Percentiles rank a stretch among this genome's conserved stretches.
Conservation (phyloP, 371 early-diverging fungal species). For the Lichtheimia ornata region DNA sequence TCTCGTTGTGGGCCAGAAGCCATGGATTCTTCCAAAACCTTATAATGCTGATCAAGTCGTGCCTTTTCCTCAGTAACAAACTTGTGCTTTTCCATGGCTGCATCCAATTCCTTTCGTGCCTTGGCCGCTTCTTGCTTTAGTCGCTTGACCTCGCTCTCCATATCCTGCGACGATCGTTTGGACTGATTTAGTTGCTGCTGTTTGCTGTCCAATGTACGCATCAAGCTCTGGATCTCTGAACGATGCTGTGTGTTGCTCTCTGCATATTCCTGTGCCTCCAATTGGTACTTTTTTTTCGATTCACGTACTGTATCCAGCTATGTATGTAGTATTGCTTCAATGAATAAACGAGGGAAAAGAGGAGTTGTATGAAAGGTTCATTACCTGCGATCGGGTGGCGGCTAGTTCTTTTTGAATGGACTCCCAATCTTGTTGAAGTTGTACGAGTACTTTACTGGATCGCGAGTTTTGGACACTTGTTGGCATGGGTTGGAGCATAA, state of each 20-base stretch:
- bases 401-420: conserved; percentile 17
- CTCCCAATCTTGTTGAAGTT: conserved; percentile 20
- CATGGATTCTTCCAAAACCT: conserved; percentile 25
- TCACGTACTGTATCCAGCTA: conserved; percentile 31
- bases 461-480: conserved; percentile 13
- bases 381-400: conserved; percentile 19
- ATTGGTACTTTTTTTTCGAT: conserved; percentile 26
- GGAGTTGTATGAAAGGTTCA: neutral
- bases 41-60: conserved; percentile 24
- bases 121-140: conserved; percentile 41
- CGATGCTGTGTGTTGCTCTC: conserved; percentile 39
- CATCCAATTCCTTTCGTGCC: conserved; percentile 41
- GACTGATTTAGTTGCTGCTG: conserved; percentile 40
- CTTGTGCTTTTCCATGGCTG: conserved; percentile 7
- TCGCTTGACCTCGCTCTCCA: conserved; percentile 30
- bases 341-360: neutral
- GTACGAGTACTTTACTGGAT: conserved; percentile 24
- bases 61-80: conserved; percentile 29
- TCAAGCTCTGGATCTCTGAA: conserved; percentile 38
- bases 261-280: conserved; percentile 33
- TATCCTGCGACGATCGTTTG: conserved; percentile 23
- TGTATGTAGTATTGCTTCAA: neutral
- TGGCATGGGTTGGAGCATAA: conserved; percentile 11
- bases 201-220: conserved; percentile 41
- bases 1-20: conserved; percentile 24